Conservation (phyloP, 345 rosid species). For the Lepidium aucheri region DNA sequence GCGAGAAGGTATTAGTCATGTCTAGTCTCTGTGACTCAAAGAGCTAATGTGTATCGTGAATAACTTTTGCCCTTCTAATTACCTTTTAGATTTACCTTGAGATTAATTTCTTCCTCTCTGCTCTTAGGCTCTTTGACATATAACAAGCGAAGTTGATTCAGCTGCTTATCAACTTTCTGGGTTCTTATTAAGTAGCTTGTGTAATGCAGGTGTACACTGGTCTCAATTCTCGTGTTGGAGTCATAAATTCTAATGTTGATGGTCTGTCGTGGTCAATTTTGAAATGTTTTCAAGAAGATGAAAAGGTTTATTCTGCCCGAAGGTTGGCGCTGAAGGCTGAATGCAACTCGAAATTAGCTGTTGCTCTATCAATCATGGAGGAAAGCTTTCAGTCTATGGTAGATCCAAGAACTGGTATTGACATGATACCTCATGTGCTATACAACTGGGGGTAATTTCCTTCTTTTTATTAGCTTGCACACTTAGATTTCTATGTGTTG, state of each 20-base stretch:
- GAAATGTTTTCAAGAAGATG: slow-evolving; percentile 77
- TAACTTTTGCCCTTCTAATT: background rate
- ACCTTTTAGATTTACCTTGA: background rate
- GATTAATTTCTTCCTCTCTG: background rate
- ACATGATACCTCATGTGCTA: slow-evolving; percentile 86
- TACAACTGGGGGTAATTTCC: slow-evolving; percentile 77
- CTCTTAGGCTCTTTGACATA: background rate
- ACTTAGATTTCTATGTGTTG: slow-evolving; percentile 1
- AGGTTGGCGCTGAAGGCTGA: slow-evolving; percentile 77
- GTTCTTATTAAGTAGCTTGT: slow-evolving; percentile 10
- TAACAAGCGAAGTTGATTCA: background rate
- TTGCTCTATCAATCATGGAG: slow-evolving; percentile 89
- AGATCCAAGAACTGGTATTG: slow-evolving; percentile 88
- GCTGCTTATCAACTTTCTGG: background rate
- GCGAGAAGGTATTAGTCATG: slow-evolving; percentile 53
- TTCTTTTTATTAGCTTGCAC: slow-evolving; percentile 4
- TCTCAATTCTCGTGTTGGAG: slow-evolving; percentile 73
- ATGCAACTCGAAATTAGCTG: slow-evolving; percentile 87
- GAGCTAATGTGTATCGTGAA: background rate
- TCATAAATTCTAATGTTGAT: slow-evolving; percentile 40
- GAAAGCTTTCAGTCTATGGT: slow-evolving; percentile 93
- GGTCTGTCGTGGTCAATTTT: slow-evolving; percentile 75
- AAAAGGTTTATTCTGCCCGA: slow-evolving; percentile 63
- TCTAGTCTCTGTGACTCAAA: background rate
- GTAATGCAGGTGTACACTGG: slow-evolving; percentile 52